Base-by-base conservation (phyloP, 768 basidiomycete species). In the Botryobasidium botryosum region DNA sequence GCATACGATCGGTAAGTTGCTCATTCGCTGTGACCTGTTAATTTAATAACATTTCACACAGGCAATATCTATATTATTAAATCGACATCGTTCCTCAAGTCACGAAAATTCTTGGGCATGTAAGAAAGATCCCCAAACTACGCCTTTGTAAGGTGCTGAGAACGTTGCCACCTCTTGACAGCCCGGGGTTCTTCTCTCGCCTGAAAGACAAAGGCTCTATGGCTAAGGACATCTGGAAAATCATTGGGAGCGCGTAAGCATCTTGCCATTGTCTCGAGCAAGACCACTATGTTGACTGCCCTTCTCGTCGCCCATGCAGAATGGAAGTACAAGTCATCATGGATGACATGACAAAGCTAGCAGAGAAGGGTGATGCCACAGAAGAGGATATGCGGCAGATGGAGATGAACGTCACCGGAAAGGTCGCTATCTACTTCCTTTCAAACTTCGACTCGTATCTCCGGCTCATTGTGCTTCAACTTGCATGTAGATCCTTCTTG, bases 211-310 rank as follows among this genome's bases (percentile, higher is more conserved):
- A 90, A 61, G 88, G 87, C 4, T 62, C 83, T 0, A 68, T 91
- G 43, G 81, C 90, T 23, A 97, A 97, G 61, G 94, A 99, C 52
- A 84, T 90, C 0, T 97, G 87, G 82, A 90, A 88, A 13, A 81
- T 97, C 49, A 81, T 97, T 48, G 85, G 87, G 28, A 88, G 85
- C 68, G 92, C 92, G 78, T 90, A n/a, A n/a, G n/a, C n/a, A n/a
- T n/a, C n/a, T n/a, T n/a, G n/a, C n/a, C n/a, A 13, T 21, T 13
- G 37, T 12, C 13, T 12, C 24, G 17, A 33, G 12, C 17, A 20
- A 12, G 37, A 12, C 12, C 37, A 21, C 23, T 12, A 20, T 12
- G 12, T 36, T 39, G 23, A 26, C 5, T 23, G 15, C 10, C 23
- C 12, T 12, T 39, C 21, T 21, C 13, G 20, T 39, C 23, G 24